These are phyloP conservation scores for Peronospora belbahrii DNA, from an alignment of 352 stramenopile species.

Conservation along the genomic window DNA sequence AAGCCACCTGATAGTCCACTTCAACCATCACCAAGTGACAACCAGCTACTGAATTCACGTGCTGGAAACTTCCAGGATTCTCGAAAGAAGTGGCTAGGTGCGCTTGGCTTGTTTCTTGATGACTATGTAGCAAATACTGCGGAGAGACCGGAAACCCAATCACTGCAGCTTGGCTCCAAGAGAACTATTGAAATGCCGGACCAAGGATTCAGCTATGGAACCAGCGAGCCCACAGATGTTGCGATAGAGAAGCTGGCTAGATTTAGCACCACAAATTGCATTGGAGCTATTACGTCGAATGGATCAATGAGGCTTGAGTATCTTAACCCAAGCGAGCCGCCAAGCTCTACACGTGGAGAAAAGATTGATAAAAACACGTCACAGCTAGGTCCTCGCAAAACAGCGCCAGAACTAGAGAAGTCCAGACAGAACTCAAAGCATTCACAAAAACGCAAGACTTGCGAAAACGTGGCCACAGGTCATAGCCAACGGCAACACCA, in stretches of 20 bases:
- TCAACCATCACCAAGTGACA: conserved; percentile 8
- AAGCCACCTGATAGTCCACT: conserved; percentile 7
- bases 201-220: conserved; percentile 11
- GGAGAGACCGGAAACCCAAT: conserved; percentile 13
- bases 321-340: conserved; percentile 26
- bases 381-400: background rate
- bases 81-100: conserved; percentile 8
- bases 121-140: conserved; percentile 17
- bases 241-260: conserved; percentile 25
- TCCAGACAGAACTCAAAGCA: conserved; percentile 3
- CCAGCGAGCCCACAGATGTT: conserved; percentile 17
- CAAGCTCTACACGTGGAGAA: conserved; percentile 19
- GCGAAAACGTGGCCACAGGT: conserved; percentile 3
- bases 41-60: conserved; percentile 13
- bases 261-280: conserved; percentile 15
- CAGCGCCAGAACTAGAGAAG: conserved; percentile 1
- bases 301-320: conserved; percentile 36
- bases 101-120: conserved; percentile 24
- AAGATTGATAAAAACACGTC: conserved; percentile 4
- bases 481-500: conserved; percentile 4
- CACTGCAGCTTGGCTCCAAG: conserved; percentile 19
- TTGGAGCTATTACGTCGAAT: conserved; percentile 22
- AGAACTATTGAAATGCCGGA: conserved; percentile 26
- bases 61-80: conserved; percentile 11
- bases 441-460: conserved; percentile 4